A percentile compares a stretch with the other conserved stretches of the same genome.
Conservation (phyloP, 306 rosid species). For the Citrullus mucosospermus region DNA sequence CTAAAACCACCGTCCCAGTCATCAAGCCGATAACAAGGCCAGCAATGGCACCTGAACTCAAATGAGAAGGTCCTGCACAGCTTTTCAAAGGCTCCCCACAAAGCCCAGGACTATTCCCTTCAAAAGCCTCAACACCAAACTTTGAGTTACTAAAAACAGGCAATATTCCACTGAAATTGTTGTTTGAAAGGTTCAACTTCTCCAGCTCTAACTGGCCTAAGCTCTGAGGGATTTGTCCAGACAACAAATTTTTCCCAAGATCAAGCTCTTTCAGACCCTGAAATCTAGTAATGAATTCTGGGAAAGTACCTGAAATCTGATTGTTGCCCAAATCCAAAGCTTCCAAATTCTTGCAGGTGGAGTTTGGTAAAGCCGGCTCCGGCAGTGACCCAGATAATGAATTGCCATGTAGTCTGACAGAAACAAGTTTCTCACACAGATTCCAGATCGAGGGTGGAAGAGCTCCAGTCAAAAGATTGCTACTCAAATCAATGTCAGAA, state of each 20-base stretch:
- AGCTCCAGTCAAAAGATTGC: slow-evolving; percentile 41
- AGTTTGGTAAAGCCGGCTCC: slow-evolving; percentile 77
- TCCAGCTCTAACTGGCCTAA: slow-evolving; percentile 45
- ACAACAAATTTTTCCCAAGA: slow-evolving; percentile 49
- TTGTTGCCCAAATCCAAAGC: slow-evolving; percentile 68
- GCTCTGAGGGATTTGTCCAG: slow-evolving; percentile 47
- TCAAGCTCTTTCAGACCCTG: slow-evolving; percentile 64
- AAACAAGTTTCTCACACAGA: slow-evolving; percentile 62
- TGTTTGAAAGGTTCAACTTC: slow-evolving; percentile 73
- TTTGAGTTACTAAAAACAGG: slow-evolving; percentile 53
- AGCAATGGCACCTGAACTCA: slow-evolving; percentile 93
- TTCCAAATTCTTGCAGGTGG: slow-evolving; percentile 46
- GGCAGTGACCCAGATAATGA: slow-evolving; percentile 49
- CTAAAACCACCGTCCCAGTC: slow-evolving; percentile 82
- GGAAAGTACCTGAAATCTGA: slow-evolving; percentile 61
- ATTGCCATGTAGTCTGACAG: slow-evolving; percentile 52
- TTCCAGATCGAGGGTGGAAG: slow-evolving; percentile 82
- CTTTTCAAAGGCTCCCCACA: slow-evolving; percentile 81
- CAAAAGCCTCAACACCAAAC: slow-evolving; percentile 63
- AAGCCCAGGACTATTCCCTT: slow-evolving; percentile 64
- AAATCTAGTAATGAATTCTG: slow-evolving; percentile 54
- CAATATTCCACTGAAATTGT: slow-evolving; percentile 77
- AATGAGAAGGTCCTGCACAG: slow-evolving; percentile 38
- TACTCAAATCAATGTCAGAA: slow-evolving; percentile 61
- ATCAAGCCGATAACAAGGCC: slow-evolving; percentile 82